Evolutionary conservation across 106 monocot species (phyloP), one percentile per base, ranked within the genome.

Genomic region (Dactylorhiza incarnata): DNA sequence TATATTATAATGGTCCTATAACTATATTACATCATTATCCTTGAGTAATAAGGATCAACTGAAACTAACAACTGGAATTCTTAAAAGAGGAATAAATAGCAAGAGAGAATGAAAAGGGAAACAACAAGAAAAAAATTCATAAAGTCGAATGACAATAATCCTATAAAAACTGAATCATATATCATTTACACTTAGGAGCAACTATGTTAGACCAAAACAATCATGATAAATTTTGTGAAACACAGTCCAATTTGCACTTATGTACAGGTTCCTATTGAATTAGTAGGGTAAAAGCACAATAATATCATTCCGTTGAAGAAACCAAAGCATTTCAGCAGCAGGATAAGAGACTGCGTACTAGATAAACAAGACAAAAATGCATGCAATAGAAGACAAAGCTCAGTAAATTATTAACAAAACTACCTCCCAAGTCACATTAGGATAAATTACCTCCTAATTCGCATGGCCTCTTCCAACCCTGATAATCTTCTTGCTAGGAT

Each of bases 401-500:
- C 65, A 65, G 29, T 65, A 65, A 65, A 65, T 65, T 26, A 29
- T 65, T 7, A 0, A 65, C 29, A 22, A 59, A 59, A 9, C 58
- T 22, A 1, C 19, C 37, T 15, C 29, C 37, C 13, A 66, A 66
- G 29, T 9, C 66, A 15, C 37, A 66, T 66, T 46, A 69, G 24
- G 45, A 55, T 71, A 25, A 44, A 16, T 23, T 80, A 91, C 94
- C 88, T 87, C 73, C 78, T 81, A 49, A 94, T 86, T 76, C 85
- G 49, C 85, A 85, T 85, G 37, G 88, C 83, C 82, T 94, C 94
- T 46, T 89, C 94, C 80, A 91, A 75, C 17, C 86, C 85, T 25
- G 85, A 84, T 45, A 87, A 44, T 62, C 58, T 90, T 82, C 78
- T 89, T 43, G 89, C 78, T 72, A 78, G 29, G 26, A 92, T 68